Base-by-base conservation (phyloP, 192 early-diverging fungal species). In the Chytriomyces hyalinus region DNA sequence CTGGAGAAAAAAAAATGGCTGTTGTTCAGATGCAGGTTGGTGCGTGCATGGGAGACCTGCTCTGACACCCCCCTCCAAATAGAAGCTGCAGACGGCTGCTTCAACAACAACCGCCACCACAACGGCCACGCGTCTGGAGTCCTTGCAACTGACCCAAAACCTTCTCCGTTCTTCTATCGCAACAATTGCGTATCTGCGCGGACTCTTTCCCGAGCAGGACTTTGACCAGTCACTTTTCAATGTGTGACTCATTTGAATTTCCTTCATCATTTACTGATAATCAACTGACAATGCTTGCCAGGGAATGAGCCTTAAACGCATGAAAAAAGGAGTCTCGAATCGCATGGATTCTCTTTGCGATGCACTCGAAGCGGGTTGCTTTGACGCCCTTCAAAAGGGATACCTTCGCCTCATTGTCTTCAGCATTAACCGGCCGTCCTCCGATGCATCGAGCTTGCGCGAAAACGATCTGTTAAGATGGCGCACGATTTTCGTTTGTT, bases 121-220 rank as follows among this genome's bases (percentile, higher is more conserved):
- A 20, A 57, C 53, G 0, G 53, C 71, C 9, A 62, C 71, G 10
- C 59, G 24, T 6, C 15, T 7, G 6, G 71, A 73, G 71, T 73
- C 71, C 24, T 60, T 73, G 20, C 71, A 73, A 43, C 71, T 73
- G 13, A 57, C 45, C 36, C 57, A 73, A 6, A 73, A 73, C 43
- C 26, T 73, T 17, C 71, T 73, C 0, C 61, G 71, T 0, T 43
- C 57, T 6, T 44, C 59, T 3, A n/a, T 73, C 46, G 71, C 71
- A 13, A 43, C 71, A 7, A 73, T 73, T n/a, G 13, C 71, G 7
- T 73, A 73, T 45, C 24, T 73, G 60, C 71, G 71, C 60, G 60
- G 60, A 28, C 26, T 73, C 26, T 73, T 73, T 62, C 59, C 53
- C 7, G 71, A 73, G 36, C 11, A 61, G 36, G 10, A n/a, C 20